A percentile compares a stretch with the other conserved stretches of the same genome.
Conservation (phyloP, 345 rosid genomes). For the Euphorbia pulcherrima region DNA sequence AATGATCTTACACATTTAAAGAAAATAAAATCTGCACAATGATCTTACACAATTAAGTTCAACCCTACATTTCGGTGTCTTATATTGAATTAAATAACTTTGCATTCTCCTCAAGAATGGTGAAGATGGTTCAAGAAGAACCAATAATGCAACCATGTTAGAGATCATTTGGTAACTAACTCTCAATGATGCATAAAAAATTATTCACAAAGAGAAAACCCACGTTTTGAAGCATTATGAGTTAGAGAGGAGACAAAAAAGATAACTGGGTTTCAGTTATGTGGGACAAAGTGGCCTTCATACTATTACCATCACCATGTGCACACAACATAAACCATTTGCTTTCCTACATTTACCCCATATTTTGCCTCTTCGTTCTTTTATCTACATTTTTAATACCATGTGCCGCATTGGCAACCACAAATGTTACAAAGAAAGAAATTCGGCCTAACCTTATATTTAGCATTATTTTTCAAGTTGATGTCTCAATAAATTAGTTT, state of each 20-base stretch:
- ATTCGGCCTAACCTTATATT: no score
- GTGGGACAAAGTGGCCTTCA: slow-evolving; percentile 14
- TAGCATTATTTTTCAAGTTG: no score
- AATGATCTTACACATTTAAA: no score
- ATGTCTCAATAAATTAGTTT: no score
- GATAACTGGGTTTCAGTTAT: slow-evolving; percentile 4
- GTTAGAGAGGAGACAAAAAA: slow-evolving; percentile 10
- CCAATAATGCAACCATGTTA: background rate
- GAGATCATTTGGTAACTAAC: background rate
- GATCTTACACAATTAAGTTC: no score
- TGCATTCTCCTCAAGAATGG: no score
- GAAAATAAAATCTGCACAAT: no score
- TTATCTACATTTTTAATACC: no score
- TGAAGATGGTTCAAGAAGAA: no score
- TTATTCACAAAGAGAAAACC: background rate
- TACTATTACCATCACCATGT: slow-evolving; percentile 21
- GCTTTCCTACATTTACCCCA: slow-evolving; percentile 5
- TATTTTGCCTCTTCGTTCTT: no score
- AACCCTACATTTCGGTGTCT: background rate
- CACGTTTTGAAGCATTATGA: background rate
- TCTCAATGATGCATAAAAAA: background rate
- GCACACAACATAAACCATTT: slow-evolving; percentile 15
- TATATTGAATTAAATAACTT: background rate
- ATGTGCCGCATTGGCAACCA: no score
- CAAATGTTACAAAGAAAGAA: no score